phyloP scores from a whole-genome alignment of 225 moss, liverwort and hornwort species.

The Neckera pumila region DNA sequence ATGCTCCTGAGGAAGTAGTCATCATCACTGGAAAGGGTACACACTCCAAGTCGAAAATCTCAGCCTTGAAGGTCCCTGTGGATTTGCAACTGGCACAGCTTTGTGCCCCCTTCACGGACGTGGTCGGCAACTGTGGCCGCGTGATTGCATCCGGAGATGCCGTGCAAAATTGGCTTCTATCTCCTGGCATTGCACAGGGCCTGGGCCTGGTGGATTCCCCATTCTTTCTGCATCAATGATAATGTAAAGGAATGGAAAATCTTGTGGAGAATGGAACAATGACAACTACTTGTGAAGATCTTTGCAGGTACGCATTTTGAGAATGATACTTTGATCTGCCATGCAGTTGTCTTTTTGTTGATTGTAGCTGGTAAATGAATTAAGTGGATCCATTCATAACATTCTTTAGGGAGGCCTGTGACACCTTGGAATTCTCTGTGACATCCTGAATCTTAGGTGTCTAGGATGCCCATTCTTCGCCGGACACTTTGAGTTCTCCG shows the following conservation, averaged over 20 bases:
- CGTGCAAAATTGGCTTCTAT: slow-evolving; percentile 39
- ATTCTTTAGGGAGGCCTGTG: neutral
- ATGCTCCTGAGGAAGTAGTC: slow-evolving; percentile 46
- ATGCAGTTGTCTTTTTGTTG: neutral
- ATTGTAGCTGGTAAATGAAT: neutral
- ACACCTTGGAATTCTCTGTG: neutral
- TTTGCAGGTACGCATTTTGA: slow-evolving; percentile 5
- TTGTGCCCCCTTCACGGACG: slow-evolving; percentile 39
- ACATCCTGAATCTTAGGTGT: neutral
- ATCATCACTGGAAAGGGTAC: slow-evolving; percentile 76
- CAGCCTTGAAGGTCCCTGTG: slow-evolving; percentile 49
- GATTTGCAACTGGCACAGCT: slow-evolving; percentile 39
- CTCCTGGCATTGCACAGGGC: slow-evolving; percentile 18
- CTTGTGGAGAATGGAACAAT: neutral
- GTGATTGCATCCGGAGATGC: slow-evolving; percentile 25
- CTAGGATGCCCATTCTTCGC: neutral
- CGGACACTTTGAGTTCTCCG: neutral
- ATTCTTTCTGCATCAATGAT: neutral
- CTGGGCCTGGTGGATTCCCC: slow-evolving; percentile 15
- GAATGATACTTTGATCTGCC: neutral
- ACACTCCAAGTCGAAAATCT: slow-evolving; percentile 62
- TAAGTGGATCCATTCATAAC: neutral
- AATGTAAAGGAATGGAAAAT: neutral
- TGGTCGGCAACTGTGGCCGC: slow-evolving; percentile 29
- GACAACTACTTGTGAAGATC: neutral